Evolutionary conservation across 495 filamentous ascomycete species (phyloP).

Genomic region (Physcia stellaris): DNA sequence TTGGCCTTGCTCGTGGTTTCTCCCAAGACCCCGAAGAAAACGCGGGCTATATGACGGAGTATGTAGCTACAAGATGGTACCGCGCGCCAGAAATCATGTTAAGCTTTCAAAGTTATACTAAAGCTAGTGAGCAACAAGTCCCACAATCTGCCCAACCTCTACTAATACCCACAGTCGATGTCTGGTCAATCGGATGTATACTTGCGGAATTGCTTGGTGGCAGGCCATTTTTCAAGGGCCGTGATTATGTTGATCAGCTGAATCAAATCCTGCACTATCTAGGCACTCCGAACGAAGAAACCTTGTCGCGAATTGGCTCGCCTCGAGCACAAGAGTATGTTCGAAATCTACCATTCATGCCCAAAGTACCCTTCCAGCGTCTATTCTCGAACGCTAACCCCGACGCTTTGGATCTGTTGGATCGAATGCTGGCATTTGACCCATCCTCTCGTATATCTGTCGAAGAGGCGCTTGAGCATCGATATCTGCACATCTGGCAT

Average conservation of each 20-base stretch:
- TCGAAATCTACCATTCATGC: conserved; percentile 92
- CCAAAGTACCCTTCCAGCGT: conserved; percentile 72
- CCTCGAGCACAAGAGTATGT: conserved; percentile 97
- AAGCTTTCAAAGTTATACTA: conserved; percentile 99
- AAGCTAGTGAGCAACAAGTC: conserved; percentile 65
- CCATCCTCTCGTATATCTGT: conserved; percentile 82
- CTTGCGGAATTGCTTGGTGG: conserved; percentile 92
- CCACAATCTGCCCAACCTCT: no score
- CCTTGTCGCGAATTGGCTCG: conserved; percentile 83
- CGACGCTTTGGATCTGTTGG: conserved; percentile 85
- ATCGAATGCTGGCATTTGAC: conserved; percentile 96
- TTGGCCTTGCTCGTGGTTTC: conserved; percentile 89
- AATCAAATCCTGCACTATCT: conserved; percentile 99
- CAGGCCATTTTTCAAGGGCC: conserved; percentile 96
- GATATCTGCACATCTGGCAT: conserved; percentile 96
- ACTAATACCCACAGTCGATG: conserved; percentile 57
- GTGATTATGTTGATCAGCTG: conserved; percentile 97
- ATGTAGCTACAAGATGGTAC: conserved; percentile 97
- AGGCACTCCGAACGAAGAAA: conserved; percentile 91
- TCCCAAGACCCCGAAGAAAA: conserved; percentile 97
- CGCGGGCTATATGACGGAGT: conserved; percentile 98
- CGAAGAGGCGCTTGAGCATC: conserved; percentile 87
- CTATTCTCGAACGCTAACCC: conserved; percentile 94
- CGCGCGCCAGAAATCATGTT: conserved; percentile 98
- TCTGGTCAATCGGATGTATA: conserved; percentile 98